Evolutionary conservation across 495 filamentous ascomycete species (phyloP), one percentile per base, ranked within the genome.

Genomic region (Apiosordaria backusii): DNA sequence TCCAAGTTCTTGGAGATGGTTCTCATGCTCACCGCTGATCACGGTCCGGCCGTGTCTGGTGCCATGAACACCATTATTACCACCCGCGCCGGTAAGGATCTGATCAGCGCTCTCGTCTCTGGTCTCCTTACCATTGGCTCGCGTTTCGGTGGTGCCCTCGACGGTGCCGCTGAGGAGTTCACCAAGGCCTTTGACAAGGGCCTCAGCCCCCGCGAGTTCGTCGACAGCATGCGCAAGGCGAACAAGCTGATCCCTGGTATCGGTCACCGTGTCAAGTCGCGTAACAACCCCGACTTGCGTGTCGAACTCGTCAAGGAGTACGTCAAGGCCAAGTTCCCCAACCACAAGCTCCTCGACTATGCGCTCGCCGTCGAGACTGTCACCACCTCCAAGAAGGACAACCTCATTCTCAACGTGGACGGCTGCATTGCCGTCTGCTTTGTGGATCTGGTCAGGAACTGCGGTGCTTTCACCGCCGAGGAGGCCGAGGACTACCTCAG

Each of bases 41-140:
- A 99, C 87, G 95, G 95, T 81, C 95, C 95, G 54, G 95, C 95
- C 74, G 95, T 99, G 67, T 99, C 95, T 70, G 95, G 95, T 83
- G 95, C 95, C 73, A 99, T 99, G 95, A 99, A 99, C 89, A 99
- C 95, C 69, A 99, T 99, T 81, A 98, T 99, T 79, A 99, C 95
- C 63, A 99, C 95, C 57, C 90, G 95, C 88, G 95, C 95, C 64
- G 95, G 95, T 75, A 99, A 99, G 85, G 95, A 99, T 80, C 85
- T 99, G 68, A 97, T 99, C 84, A 92, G 88, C 72, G 90, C 95
- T 50, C 85, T 99, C 62, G 95, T 99, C 61, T 89, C 89, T 71
- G 95, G 95, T 91, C 92, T 99, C 55, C 85, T 99, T 78, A 99
- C 95, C 67, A 98, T 99, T 72, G 95, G 95, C 76, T 97, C 94